Base-by-base conservation (phyloP, 768 basidiomycete genomes). In the Kwoniella newhampshirensis region DNA sequence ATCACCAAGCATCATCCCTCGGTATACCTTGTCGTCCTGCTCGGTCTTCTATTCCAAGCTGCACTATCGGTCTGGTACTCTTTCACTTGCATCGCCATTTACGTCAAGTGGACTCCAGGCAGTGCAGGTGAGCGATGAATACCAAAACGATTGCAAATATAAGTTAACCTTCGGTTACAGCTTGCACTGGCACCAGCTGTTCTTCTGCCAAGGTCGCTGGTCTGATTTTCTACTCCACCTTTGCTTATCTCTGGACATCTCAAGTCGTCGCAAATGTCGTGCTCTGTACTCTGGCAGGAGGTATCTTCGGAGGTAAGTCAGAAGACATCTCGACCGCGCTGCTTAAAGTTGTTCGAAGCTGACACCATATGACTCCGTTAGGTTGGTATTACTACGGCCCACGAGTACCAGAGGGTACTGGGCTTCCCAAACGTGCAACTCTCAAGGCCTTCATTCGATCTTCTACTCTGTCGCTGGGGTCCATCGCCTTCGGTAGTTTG, bases 331-430 rank as follows among this genome's bases (percentile, higher is more conserved):
- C 4, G 26, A 36, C 28, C 27, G 18, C 27, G 11, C n/a, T 13
- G 12, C 47, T 18, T 4, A 32, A 6, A 25, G n/a, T 26, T 21
- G 20, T 28, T 12, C 45, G 45, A 23, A 37, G 35, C 8, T 25
- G 21, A 41, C 51, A 4, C 25, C 12, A 18, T 35, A 6, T 4
- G n/a, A 9, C 8, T 27, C 4, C n/a, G 2, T 57, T 65, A 54
- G 64, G 81, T 36, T 87, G 88, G 88, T 90, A 90, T 73, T 91
- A 91, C 77, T 89, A 89, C 66, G 88, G 89, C 4, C 87, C 88
- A 11, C 80, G 81, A 18, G 81, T 82, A 1, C 77, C 82, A 56
- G 85, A 85, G 12, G 75, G 83, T 53, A 84, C 84, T 64, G 56
- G 78, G 48, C 45, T 70, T 83, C 88, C 87, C 32, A 83, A 82